These are phyloP conservation scores for Lodderomyces oxycetoniae DNA, from an alignment of 1,139 yeast species.

Conservation along the genomic window DNA sequence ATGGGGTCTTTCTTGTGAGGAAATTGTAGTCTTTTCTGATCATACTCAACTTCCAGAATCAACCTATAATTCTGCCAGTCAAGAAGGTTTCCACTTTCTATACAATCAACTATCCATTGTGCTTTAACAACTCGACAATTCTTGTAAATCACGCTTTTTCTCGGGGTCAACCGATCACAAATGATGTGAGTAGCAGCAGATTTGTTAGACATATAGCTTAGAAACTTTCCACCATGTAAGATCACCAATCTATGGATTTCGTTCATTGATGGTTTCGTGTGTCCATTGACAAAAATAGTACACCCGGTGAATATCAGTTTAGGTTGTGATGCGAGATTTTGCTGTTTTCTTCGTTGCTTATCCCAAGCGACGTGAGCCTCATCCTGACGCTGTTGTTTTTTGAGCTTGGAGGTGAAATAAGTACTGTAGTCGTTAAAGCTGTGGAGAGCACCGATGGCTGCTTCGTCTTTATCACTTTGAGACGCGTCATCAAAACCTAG, in stretches of 20 bases:
- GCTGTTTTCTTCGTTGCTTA: slow-evolving; percentile 28
- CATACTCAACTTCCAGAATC: slow-evolving; percentile 48
- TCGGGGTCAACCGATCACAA: slow-evolving; percentile 73
- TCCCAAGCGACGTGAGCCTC: slow-evolving; percentile 49
- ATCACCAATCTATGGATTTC: slow-evolving; percentile 70
- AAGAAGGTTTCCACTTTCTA: slow-evolving; percentile 41
- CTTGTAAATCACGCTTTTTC: slow-evolving; percentile 61
- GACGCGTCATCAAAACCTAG: slow-evolving; percentile 5
- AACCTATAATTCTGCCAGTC: slow-evolving; percentile 67
- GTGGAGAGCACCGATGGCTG: slow-evolving; percentile 34
- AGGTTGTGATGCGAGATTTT: slow-evolving; percentile 16
- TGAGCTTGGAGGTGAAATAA: slow-evolving; percentile 63
- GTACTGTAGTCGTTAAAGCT: slow-evolving; percentile 67
- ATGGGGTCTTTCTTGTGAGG: slow-evolving; percentile 1
- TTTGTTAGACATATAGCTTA: slow-evolving; percentile 65
- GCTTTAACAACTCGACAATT: slow-evolving; percentile 77
- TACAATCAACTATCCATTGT: slow-evolving; percentile 71
- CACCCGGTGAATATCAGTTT: slow-evolving; percentile 56
- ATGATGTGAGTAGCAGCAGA: slow-evolving; percentile 78
- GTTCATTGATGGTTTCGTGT: slow-evolving; percentile 71
- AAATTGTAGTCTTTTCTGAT: slow-evolving; percentile 41
- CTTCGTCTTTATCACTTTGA: slow-evolving; percentile 11
- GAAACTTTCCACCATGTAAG: slow-evolving; percentile 73
- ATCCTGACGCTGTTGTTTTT: slow-evolving; percentile 68
- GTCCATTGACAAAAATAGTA: slow-evolving; percentile 75